These are phyloP conservation scores for Lachnellula suecica DNA, from an alignment of 2,329 filamentous ascomycete species.

Conservation along the genomic window DNA sequence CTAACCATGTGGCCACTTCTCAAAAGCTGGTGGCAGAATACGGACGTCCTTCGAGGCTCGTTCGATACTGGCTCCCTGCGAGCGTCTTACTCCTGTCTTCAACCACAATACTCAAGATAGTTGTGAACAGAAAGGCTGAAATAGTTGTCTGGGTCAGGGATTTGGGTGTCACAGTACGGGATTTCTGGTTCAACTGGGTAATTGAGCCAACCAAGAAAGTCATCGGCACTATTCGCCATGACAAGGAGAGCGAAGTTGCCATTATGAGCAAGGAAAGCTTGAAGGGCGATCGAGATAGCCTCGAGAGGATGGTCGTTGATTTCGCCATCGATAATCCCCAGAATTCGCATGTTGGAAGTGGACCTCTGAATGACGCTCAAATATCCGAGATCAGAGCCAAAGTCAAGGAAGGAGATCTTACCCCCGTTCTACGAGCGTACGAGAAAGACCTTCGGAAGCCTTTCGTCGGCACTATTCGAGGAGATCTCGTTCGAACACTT, in stretches of 20 bases:
- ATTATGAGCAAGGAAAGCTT: constrained; percentile 95
- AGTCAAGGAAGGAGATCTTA: constrained; percentile 89
- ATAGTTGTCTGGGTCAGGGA: constrained; percentile 79
- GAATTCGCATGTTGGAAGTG: constrained; percentile 45
- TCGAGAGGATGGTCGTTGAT: constrained; percentile 97
- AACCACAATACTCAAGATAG: constrained; percentile 78
- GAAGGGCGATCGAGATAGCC: constrained; percentile 82
- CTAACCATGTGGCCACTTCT: constrained; percentile 61
- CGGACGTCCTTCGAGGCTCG: constrained; percentile 71
- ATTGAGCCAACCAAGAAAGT: constrained; percentile 81
- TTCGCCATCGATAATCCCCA: constrained; percentile 84
- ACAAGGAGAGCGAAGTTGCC: constrained; percentile 88
- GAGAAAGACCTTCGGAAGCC: constrained; percentile 84
- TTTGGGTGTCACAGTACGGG: constrained; percentile 73
- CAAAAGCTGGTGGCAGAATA: constrained; percentile 57
- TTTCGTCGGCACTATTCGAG: constrained; percentile 77
- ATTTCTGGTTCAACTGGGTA: constrained; percentile 98
- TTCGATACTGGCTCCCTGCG: constrained; percentile 88
- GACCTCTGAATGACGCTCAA: constrained; percentile 63
- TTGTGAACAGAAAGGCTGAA: constrained; percentile 72
- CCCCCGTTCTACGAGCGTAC: constrained; percentile 86
- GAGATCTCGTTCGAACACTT: constrained; percentile 85
- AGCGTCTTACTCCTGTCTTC: constrained; percentile 74
- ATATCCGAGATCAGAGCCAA: constrained; percentile 73
- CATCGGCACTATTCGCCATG: constrained; percentile 88